phyloP scores from a whole-genome alignment of 352 stramenopile species.

The Phytophthora pluvialis region DNA sequence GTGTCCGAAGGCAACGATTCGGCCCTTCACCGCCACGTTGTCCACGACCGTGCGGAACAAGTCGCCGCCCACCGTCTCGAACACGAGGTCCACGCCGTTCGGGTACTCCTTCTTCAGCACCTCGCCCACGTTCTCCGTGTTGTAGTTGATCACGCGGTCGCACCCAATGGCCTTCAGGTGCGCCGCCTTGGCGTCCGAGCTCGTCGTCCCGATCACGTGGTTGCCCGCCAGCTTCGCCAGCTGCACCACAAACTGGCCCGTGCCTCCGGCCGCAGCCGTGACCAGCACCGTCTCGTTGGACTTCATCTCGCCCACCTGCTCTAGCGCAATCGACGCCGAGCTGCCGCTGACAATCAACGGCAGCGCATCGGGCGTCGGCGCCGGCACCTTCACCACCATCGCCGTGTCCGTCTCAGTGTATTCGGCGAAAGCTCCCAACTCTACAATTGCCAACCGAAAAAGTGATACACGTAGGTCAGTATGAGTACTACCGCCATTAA shows the following conservation, averaged over 20 bases:
- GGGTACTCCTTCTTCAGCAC: constrained; percentile 69
- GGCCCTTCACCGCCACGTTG: constrained; percentile 57
- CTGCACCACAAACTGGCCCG: constrained; percentile 81
- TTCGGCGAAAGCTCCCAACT: constrained; percentile 61
- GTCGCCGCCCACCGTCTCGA: constrained; percentile 61
- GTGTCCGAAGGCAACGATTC: constrained; percentile 60
- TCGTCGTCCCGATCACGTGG: constrained; percentile 80
- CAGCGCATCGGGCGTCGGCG: constrained; percentile 28
- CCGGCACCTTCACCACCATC: constrained; percentile 40
- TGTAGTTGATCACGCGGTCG: constrained; percentile 89
- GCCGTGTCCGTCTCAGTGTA: constrained; percentile 47
- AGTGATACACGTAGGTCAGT: neutral
- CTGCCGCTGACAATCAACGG: constrained; percentile 50
- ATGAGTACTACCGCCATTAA: neutral
- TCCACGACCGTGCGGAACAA: constrained; percentile 43
- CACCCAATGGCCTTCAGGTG: constrained; percentile 67
- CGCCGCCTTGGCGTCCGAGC: constrained; percentile 81
- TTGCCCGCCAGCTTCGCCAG: constrained; percentile 80
- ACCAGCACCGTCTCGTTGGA: constrained; percentile 63
- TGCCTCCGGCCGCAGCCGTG: constrained; percentile 70
- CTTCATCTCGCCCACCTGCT: constrained; percentile 59
- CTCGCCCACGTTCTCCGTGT: constrained; percentile 54
- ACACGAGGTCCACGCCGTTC: constrained; percentile 63
- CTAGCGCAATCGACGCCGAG: constrained; percentile 52
- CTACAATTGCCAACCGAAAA: constrained; percentile 7